Percentiles rank a stretch among this genome's conserved stretches.
Evolutionary conservation across 495 filamentous ascomycete species (phyloP).

Genomic region (Penicillium silybi): DNA sequence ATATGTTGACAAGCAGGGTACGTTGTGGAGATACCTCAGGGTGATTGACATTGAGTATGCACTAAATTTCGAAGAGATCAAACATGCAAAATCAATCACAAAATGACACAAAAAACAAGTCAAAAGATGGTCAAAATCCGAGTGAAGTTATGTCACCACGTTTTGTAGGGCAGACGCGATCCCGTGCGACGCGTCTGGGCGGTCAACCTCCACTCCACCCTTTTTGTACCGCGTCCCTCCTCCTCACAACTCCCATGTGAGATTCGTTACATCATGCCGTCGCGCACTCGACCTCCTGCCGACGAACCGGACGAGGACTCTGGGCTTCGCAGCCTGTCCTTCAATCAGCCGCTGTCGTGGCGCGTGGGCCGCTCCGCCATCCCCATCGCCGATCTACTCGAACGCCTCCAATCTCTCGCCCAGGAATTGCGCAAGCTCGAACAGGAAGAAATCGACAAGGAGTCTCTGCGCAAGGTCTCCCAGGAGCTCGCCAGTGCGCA

Average conservation of each 20-base stretch:
- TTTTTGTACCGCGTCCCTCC: constrained; percentile 19
- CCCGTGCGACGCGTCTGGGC: constrained; percentile 29
- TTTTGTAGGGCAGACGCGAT: constrained; percentile 21
- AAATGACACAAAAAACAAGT: neutral
- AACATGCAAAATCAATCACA: neutral
- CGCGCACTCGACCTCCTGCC: constrained; percentile 46
- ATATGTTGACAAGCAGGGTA: neutral
- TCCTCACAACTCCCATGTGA: constrained; percentile 21
- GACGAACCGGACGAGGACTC: constrained; percentile 35
- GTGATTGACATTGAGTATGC: neutral
- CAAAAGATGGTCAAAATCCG: neutral
- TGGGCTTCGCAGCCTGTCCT: constrained; percentile 46
- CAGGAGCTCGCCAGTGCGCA: constrained; percentile 83
- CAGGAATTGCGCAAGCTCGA: constrained; percentile 83
- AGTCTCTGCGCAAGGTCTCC: constrained; percentile 77
- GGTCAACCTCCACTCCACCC: constrained; percentile 23
- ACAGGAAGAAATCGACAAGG: constrained; percentile 78
- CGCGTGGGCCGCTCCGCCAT: constrained; percentile 83
- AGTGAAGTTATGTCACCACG: neutral
- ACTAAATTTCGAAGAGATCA: neutral
- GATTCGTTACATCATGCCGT: constrained; percentile 39
- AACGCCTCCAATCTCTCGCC: constrained; percentile 72
- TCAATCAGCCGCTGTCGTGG: constrained; percentile 89
- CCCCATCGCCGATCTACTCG: constrained; percentile 72
- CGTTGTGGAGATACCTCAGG: neutral